Evolutionary conservation across 306 rosid species (phyloP).

Genomic region (Cicer pinnatifidum): DNA sequence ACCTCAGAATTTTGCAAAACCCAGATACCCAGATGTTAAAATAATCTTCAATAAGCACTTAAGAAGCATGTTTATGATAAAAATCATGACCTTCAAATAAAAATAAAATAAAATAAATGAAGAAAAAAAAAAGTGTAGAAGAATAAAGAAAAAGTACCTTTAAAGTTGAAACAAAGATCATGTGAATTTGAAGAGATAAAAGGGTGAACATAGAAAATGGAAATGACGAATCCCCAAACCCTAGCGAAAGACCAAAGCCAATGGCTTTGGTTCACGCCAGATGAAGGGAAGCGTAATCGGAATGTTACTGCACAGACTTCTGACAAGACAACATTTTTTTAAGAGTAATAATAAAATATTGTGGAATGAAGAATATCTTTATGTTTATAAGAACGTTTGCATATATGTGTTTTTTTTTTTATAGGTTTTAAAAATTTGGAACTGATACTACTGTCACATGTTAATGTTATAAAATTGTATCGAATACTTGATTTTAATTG

Average conservation of each 20-base stretch:
- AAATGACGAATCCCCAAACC: slow-evolving; percentile 58
- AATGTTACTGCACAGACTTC: slow-evolving; percentile 40
- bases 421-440: not conserved
- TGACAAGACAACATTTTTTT: slow-evolving; percentile 39
- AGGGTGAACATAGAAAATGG: slow-evolving; percentile 7
- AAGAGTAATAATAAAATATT: slow-evolving; percentile 18
- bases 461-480: no score
- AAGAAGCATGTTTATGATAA: not conserved
- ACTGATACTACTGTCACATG: no score
- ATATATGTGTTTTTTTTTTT: not conserved
- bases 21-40: slow-evolving; percentile 45
- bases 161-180: slow-evolving; percentile 31
- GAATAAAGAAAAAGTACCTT: slow-evolving; percentile 50
- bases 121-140: not conserved
- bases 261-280: slow-evolving; percentile 58
- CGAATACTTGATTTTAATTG: no score
- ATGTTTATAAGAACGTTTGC: not conserved
- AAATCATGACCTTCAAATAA: not conserved
- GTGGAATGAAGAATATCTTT: not conserved
- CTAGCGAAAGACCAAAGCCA: slow-evolving; percentile 73
- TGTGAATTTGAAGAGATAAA: slow-evolving; percentile 5
- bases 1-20: slow-evolving; percentile 34
- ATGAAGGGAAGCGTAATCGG: slow-evolving; percentile 42
- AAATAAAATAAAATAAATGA: not conserved
- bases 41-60: slow-evolving; percentile 33